Conservation (phyloP, 108 stramenopile genomes). For the Mediolabrus comicus region DNA sequence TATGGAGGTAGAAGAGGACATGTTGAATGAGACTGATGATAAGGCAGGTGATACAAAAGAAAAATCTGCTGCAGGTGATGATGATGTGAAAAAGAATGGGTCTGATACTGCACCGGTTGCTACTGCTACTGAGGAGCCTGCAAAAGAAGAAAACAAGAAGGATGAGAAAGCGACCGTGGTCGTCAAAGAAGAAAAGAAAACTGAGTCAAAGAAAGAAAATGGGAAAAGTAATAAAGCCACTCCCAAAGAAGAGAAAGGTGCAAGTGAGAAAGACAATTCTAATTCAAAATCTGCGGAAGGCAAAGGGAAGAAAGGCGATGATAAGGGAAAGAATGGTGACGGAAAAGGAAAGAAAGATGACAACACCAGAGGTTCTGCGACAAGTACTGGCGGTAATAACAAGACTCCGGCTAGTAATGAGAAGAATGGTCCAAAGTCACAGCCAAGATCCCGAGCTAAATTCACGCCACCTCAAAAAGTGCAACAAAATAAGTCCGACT, state of each 20-base stretch:
- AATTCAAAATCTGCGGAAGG: background rate
- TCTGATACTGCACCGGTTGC: background rate
- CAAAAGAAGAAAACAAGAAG: slow-evolving; percentile 2
- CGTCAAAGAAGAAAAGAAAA: slow-evolving; percentile 7
- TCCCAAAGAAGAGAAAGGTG: background rate
- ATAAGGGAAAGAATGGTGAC: slow-evolving; percentile 1
- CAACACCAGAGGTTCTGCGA: slow-evolving; percentile 1
- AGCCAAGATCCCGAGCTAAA: slow-evolving; percentile 3
- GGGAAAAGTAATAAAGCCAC: background rate
- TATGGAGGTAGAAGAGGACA: slow-evolving; percentile 37
- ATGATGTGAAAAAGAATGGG: background rate
- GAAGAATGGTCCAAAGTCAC: slow-evolving; percentile 1
- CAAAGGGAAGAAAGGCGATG: background rate
- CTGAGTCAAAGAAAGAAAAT: background rate
- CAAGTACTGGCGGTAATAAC: slow-evolving; percentile 12
- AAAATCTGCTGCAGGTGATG: slow-evolving; percentile 16
- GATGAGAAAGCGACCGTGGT: background rate
- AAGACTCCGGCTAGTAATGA: background rate
- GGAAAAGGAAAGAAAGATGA: slow-evolving; percentile 2
- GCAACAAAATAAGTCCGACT: background rate
- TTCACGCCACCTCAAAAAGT: slow-evolving; percentile 21
- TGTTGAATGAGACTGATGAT: slow-evolving; percentile 18
- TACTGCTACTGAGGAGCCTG: background rate
- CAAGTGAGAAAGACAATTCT: slow-evolving; percentile 8
- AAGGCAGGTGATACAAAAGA: background rate